Conservation (phyloP, 73 alveolate genomes). For the Loxodes magnus region DNA sequence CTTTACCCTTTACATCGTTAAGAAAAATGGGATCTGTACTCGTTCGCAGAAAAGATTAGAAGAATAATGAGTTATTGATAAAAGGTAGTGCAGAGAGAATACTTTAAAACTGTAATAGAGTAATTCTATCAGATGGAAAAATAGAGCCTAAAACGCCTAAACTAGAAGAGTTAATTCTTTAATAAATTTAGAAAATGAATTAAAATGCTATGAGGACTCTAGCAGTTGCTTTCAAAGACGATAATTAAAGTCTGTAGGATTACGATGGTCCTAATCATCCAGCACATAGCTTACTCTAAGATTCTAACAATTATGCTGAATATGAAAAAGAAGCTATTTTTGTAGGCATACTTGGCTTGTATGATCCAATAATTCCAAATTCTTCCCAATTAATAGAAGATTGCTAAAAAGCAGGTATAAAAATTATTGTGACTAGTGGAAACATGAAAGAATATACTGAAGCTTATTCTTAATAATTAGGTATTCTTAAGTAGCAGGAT, state of each 20-base stretch:
- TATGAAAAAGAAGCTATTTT: constrained; percentile 59
- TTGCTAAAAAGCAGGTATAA: no score
- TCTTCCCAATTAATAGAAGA: no score
- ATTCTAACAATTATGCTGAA: constrained; percentile 44
- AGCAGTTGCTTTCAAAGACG: constrained; percentile 25
- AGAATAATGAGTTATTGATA: no score
- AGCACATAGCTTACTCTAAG: constrained; percentile 20
- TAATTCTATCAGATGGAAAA: no score
- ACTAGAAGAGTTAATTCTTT: no score
- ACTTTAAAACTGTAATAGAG: no score
- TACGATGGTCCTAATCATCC: constrained; percentile 28
- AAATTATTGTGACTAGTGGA: no score
- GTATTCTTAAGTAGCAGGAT: constrained; percentile 39
- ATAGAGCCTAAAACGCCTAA: no score
- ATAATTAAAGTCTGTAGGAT: constrained; percentile 16
- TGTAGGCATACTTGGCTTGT: constrained; percentile 72
- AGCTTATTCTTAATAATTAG: constrained; percentile 72
- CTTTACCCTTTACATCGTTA: no score
- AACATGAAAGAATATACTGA: constrained; percentile 66
- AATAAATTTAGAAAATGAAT: constrained; percentile 16
- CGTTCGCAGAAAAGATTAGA: no score
- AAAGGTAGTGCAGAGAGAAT: no score
- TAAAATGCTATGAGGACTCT: constrained; percentile 33
- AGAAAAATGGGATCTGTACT: no score
- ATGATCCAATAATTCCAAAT: constrained; percentile 78